Evolutionary conservation across 352 stramenopile genomes (phyloP).

Genomic region (Achlya hypogyna): DNA sequence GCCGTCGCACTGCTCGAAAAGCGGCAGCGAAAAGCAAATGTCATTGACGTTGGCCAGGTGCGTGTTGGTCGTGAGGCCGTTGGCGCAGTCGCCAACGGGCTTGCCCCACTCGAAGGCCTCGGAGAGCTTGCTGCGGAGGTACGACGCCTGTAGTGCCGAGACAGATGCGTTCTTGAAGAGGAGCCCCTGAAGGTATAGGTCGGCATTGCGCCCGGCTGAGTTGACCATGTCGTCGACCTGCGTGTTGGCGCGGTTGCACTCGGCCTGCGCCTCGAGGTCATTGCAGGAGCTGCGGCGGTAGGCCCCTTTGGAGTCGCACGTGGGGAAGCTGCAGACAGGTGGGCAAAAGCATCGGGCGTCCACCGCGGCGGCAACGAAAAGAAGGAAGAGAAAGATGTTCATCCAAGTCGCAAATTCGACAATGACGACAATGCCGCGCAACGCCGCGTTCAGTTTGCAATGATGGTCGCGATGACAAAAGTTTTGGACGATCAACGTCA

Average conservation of each 20-base stretch:
- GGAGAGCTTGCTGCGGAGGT: neutral
- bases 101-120: slow-evolving; percentile 1
- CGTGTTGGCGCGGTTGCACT: neutral
- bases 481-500: too few species aligned
- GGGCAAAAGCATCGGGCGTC: neutral
- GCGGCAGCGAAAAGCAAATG: neutral
- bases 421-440: too few species aligned
- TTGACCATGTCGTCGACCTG: slow-evolving; percentile 4
- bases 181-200: neutral
- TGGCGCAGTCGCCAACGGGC: neutral
- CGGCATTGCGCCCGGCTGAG: neutral
- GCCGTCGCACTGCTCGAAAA: neutral
- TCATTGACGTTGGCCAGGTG: neutral
- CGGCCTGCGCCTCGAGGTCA: neutral
- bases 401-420: too few species aligned
- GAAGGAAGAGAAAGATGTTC: too few species aligned
- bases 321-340: neutral
- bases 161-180: slow-evolving; percentile 4
- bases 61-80: neutral
- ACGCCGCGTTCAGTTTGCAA: too few species aligned
- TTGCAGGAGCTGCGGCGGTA: neutral
- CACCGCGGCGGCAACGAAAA: neutral
- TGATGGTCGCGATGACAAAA: too few species aligned
- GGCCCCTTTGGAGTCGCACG: neutral
- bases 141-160: neutral